These are phyloP conservation scores for Fonsecaea nubica DNA, from an alignment of 2,329 filamentous ascomycete genomes.

Conservation along the genomic window DNA sequence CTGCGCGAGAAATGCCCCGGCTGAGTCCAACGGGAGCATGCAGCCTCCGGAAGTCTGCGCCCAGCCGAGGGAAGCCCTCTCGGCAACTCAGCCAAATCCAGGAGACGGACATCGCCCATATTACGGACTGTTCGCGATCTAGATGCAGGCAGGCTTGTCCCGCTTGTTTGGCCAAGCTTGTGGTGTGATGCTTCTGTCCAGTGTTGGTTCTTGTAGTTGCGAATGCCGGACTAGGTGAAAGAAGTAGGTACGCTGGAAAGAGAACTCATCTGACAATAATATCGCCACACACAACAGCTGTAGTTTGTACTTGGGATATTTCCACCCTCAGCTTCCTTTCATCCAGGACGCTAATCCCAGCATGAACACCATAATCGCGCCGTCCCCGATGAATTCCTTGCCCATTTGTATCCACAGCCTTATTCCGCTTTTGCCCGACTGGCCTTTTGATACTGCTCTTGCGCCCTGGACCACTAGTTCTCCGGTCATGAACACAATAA, in stretches of 20 bases:
- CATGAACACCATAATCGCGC: slow-evolving; percentile 53
- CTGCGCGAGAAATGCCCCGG: not conserved
- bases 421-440: slow-evolving; percentile 41
- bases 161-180: not conserved
- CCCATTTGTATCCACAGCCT: slow-evolving; percentile 48
- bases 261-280: slow-evolving; percentile 17
- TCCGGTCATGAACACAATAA: slow-evolving; percentile 55
- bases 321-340: slow-evolving; percentile 40
- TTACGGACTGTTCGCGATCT: slow-evolving; percentile 4
- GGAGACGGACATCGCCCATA: not conserved
- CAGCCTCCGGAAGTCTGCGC: slow-evolving; percentile 12
- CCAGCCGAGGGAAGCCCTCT: slow-evolving; percentile 8
- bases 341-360: slow-evolving; percentile 53
- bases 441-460: slow-evolving; percentile 44
- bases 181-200: slow-evolving; percentile 6
- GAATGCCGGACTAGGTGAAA: not conserved
- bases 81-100: not conserved
- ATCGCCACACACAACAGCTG: slow-evolving; percentile 6
- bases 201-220: not conserved
- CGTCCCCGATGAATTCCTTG: slow-evolving; percentile 51
- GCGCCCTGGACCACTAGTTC: slow-evolving; percentile 52
- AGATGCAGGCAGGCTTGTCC: not conserved
- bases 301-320: not conserved
- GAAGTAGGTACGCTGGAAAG: not conserved
- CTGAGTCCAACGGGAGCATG: not conserved